A percentile compares a stretch with the other conserved stretches of the same genome.
Conservation (phyloP, 257 asterid genomes). For the Salvia hispanica region DNA sequence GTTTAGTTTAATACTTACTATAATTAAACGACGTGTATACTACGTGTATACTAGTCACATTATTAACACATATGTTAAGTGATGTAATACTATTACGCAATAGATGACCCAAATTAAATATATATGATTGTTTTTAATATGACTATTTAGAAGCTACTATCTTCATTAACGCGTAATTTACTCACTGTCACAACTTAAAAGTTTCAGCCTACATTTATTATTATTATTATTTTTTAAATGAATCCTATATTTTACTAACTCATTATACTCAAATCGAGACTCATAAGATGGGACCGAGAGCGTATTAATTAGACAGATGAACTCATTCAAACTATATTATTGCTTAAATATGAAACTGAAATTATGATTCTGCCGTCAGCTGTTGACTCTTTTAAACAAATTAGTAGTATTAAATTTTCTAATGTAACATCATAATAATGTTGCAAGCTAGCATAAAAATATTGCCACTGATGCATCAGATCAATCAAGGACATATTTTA, state of each 20-base stretch:
- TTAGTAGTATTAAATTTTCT: background rate
- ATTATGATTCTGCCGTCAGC: slow-evolving; percentile 1
- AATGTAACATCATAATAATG: slow-evolving; percentile 14
- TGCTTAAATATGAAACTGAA: background rate
- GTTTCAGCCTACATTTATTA: too few relatives aligned
- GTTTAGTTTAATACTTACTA: background rate
- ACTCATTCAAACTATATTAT: too few relatives aligned
- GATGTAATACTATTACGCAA: background rate
- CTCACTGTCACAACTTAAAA: too few relatives aligned
- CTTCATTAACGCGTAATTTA: too few relatives aligned
- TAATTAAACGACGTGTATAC: background rate
- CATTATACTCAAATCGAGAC: too few relatives aligned
- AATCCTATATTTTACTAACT: too few relatives aligned
- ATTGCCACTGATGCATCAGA: slow-evolving; percentile 26
- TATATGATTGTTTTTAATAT: too few relatives aligned
- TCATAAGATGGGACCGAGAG: too few relatives aligned
- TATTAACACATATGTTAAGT: background rate
- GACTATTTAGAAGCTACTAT: too few relatives aligned
- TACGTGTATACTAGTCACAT: background rate
- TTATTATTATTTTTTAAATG: too few relatives aligned
- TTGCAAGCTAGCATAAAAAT: slow-evolving; percentile 24
- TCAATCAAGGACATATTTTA: slow-evolving; percentile 27
- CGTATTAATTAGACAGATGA: too few relatives aligned
- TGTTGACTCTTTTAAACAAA: slow-evolving; percentile 9
- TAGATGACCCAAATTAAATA: background rate